phyloP scores from a whole-genome alignment of 129 eudicot species.

The Lonicera japonica region DNA sequence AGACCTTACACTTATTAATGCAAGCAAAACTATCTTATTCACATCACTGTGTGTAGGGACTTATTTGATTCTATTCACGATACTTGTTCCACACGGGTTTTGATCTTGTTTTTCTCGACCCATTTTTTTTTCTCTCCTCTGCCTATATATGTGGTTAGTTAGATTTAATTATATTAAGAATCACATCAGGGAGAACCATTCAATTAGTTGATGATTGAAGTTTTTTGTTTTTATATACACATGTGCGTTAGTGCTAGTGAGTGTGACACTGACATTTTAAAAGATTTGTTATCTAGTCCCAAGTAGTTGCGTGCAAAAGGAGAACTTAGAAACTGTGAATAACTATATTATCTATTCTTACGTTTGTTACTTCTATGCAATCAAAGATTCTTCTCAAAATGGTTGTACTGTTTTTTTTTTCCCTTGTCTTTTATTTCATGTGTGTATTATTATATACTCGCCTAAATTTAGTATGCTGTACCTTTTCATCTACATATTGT shows the following conservation, averaged over 20 bases:
- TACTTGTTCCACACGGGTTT: constrained; percentile 2
- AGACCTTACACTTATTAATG: neutral
- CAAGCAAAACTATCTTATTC: constrained; percentile 11
- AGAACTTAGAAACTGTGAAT: constrained; percentile 13
- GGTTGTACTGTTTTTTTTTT: neutral
- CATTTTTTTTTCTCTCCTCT: neutral
- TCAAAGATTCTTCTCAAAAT: constrained; percentile 31
- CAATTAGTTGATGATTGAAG: neutral
- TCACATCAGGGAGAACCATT: neutral
- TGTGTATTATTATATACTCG: neutral
- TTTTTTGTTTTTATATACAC: neutral
- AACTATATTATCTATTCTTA: neutral
- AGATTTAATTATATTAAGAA: neutral
- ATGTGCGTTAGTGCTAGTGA: constrained; percentile 4
- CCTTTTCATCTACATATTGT: neutral
- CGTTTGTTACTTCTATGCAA: neutral
- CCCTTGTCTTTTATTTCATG: neutral
- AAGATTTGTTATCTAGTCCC: constrained; percentile 7
- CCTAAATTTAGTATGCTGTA: neutral
- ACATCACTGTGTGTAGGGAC: constrained; percentile 6
- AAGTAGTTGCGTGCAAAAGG: constrained; percentile 15
- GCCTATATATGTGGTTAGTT: neutral
- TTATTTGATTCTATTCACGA: neutral
- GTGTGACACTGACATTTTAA: neutral
- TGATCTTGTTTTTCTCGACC: neutral